Evolutionary conservation across 2,329 filamentous ascomycete species (phyloP).

Genomic region (Ophiostoma pallidulum): DNA sequence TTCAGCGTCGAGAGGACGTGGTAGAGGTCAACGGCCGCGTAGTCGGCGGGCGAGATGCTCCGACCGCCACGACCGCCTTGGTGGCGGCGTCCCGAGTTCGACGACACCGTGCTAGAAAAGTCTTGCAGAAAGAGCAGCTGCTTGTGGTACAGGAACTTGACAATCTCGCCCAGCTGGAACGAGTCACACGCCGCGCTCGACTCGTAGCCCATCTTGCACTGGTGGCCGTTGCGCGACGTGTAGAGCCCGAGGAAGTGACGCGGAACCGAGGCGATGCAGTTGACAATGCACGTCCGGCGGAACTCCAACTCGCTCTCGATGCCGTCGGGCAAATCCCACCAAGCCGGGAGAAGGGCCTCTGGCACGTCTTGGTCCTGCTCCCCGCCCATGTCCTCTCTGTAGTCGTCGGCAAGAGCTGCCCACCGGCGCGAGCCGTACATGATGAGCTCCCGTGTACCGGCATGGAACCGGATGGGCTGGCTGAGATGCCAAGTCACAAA

Average conservation of each 20-base stretch:
- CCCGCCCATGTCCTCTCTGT: slow-evolving; percentile 25
- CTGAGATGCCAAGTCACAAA: slow-evolving; percentile 57
- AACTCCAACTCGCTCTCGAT: slow-evolving; percentile 59
- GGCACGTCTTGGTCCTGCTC: slow-evolving; percentile 19
- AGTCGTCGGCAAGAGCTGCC: slow-evolving; percentile 25
- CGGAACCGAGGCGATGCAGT: slow-evolving; percentile 60
- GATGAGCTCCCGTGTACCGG: slow-evolving; percentile 56
- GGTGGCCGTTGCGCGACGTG: slow-evolving; percentile 50
- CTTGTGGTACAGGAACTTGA: slow-evolving; percentile 58
- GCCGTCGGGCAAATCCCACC: slow-evolving; percentile 64
- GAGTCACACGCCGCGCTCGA: slow-evolving; percentile 63
- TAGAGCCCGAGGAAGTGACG: slow-evolving; percentile 59
- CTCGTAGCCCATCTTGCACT: slow-evolving; percentile 68
- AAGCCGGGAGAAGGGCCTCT: slow-evolving; percentile 34
- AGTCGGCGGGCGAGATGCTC: background rate
- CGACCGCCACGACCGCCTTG: no score
- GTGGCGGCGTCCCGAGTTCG: no score
- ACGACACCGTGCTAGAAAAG: slow-evolving; percentile 33
- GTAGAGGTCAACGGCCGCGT: slow-evolving; percentile 44
- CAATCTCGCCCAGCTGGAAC: slow-evolving; percentile 69
- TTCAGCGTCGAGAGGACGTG: slow-evolving; percentile 50
- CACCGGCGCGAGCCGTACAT: slow-evolving; percentile 54
- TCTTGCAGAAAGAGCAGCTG: slow-evolving; percentile 51
- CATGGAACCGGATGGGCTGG: slow-evolving; percentile 48
- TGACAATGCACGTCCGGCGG: slow-evolving; percentile 56